phyloP scores from a whole-genome alignment of 2,329 filamentous ascomycete species.

The Trichoderma asperellum region DNA sequence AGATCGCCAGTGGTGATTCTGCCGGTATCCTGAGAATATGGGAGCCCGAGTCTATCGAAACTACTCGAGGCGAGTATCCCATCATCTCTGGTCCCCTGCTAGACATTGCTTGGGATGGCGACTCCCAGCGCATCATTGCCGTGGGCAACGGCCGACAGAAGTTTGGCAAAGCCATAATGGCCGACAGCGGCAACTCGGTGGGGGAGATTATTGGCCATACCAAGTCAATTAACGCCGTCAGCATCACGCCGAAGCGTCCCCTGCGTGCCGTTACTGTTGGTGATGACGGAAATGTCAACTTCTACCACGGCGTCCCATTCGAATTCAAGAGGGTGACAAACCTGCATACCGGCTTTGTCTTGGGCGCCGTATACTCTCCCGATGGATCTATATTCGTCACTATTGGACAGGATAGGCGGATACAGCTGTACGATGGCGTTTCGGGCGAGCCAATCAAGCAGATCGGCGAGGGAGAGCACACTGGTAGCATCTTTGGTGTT shows the following conservation, averaged over 20 bases:
- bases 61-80: slow-evolving; percentile 89
- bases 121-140: slow-evolving; percentile 93
- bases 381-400: slow-evolving; percentile 82
- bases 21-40: slow-evolving; percentile 86
- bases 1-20: slow-evolving; percentile 88
- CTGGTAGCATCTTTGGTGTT: slow-evolving; percentile 88
- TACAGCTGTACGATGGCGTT: slow-evolving; percentile 96
- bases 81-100: slow-evolving; percentile 96
- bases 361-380: slow-evolving; percentile 85
- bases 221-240: slow-evolving; percentile 86
- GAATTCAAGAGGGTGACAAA: slow-evolving; percentile 88
- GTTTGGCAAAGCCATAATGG: slow-evolving; percentile 91
- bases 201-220: slow-evolving; percentile 93
- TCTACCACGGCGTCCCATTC: slow-evolving; percentile 92
- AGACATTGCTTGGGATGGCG: slow-evolving; percentile 96
- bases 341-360: slow-evolving; percentile 86
- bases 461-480: slow-evolving; percentile 84
- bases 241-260: slow-evolving; percentile 87
- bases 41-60: slow-evolving; percentile 83
- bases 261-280: slow-evolving; percentile 87
- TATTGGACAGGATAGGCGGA: slow-evolving; percentile 88
- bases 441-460: slow-evolving; percentile 80
- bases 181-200: slow-evolving; percentile 93
- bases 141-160: slow-evolving; percentile 94
- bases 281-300: slow-evolving; percentile 87